Percentiles rank a stretch among this genome's conserved stretches.
phyloP scores from a whole-genome alignment of 768 basidiomycete genomes.

The Ramaria rubella region DNA sequence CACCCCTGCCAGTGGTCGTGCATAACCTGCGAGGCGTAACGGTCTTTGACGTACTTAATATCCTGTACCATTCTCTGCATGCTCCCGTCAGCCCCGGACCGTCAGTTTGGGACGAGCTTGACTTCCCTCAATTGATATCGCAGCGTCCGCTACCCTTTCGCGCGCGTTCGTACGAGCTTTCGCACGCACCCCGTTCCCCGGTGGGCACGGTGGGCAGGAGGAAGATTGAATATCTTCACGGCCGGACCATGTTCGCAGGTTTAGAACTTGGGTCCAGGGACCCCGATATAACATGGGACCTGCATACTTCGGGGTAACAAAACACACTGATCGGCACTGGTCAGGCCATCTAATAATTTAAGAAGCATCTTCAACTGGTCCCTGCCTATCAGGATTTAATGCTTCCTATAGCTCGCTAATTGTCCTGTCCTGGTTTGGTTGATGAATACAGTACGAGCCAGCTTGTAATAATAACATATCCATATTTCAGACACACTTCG shows the following conservation, averaged over 20 bases:
- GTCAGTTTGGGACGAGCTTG: constrained; percentile 7
- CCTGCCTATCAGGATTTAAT: too few relatives aligned
- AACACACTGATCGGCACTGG: background rate
- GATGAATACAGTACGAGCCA: too few relatives aligned
- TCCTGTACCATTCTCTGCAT: background rate
- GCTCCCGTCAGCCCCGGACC: background rate
- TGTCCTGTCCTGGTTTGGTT: too few relatives aligned
- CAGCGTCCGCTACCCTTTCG: background rate
- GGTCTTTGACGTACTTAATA: constrained; percentile 5
- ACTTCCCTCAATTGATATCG: background rate
- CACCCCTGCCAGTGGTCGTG: constrained; percentile 1
- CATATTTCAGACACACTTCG: too few relatives aligned
- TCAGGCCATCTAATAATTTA: too few relatives aligned
- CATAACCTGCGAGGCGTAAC: constrained; percentile 1
- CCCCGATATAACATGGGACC: background rate
- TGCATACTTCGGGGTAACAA: background rate
- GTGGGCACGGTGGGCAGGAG: background rate
- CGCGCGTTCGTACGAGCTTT: background rate
- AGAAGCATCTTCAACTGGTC: too few relatives aligned
- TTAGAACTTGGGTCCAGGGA: background rate
- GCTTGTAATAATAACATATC: too few relatives aligned
- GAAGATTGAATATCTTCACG: constrained; percentile 3
- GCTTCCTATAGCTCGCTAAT: too few relatives aligned
- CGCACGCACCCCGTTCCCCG: background rate
- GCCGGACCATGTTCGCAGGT: constrained; percentile 2